phyloP scores from a whole-genome alignment of 805 yeast genomes.

The Metschnikowia colocasiae region DNA sequence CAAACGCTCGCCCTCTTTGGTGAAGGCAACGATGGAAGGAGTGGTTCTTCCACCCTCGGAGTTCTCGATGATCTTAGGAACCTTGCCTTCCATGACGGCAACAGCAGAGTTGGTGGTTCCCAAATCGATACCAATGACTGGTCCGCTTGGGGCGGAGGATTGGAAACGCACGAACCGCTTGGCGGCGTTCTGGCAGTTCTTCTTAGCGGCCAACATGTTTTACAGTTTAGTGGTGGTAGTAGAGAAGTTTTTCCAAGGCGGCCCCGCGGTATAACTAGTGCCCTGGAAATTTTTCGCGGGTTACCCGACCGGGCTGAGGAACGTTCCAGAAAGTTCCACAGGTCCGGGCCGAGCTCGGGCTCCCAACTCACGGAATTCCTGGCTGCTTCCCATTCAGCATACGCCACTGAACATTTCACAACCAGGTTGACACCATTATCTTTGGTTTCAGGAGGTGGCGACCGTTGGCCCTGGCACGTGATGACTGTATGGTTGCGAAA shows the following conservation, averaged over 20 bases:
- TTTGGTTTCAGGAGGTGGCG: background rate
- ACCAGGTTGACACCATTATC: background rate
- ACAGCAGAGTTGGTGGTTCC: constrained; percentile 92
- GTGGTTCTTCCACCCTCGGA: constrained; percentile 65
- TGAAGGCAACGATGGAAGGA: constrained; percentile 93
- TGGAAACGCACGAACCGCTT: constrained; percentile 30
- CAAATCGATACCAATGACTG: constrained; percentile 80
- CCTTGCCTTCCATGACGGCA: constrained; percentile 75
- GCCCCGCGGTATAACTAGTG: constrained; percentile 11
- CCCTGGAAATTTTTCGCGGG: constrained; percentile 20
- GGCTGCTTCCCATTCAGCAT: background rate
- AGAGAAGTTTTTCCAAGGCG: constrained; percentile 7
- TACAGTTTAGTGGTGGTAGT: background rate
- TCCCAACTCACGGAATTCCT: background rate
- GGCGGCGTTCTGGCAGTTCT: constrained; percentile 34
- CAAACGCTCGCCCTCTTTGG: constrained; percentile 75
- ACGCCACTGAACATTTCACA: background rate
- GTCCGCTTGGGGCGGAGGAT: constrained; percentile 31
- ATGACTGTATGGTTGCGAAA: constrained; percentile 1
- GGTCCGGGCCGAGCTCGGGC: background rate
- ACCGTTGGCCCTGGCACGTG: background rate
- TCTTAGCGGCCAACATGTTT: constrained; percentile 43
- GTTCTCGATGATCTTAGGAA: constrained; percentile 77
- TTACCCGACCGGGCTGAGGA: constrained; percentile 21
- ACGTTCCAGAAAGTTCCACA: constrained; percentile 18